phyloP scores from a whole-genome alignment of 1,284 basidiomycete species.

The Vanrija pseudolonga region DNA sequence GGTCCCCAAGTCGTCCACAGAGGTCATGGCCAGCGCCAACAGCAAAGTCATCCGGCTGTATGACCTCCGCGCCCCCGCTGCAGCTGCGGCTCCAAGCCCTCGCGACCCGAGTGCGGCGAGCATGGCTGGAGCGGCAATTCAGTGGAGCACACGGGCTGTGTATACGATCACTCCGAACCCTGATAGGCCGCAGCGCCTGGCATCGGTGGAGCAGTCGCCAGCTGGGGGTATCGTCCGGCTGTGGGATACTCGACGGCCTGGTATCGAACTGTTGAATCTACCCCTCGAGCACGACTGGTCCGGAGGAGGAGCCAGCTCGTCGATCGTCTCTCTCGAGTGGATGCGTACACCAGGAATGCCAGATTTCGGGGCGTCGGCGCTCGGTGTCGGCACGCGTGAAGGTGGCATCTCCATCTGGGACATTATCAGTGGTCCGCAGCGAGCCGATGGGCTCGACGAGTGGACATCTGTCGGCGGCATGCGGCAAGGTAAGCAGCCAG shows the following conservation, averaged over 20 bases:
- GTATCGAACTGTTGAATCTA: constrained; percentile 20
- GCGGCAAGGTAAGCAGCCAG: constrained; percentile 30
- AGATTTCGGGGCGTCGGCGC: constrained; percentile 1
- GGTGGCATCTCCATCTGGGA: constrained; percentile 43
- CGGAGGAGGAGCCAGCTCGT: no score
- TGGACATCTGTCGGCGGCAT: constrained; percentile 36
- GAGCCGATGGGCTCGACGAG: constrained; percentile 22
- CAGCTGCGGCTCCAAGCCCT: background rate
- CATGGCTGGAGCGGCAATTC: constrained; percentile 10
- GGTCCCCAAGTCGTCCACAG: constrained; percentile 15
- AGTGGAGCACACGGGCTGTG: constrained; percentile 40
- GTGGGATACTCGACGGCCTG: constrained; percentile 42
- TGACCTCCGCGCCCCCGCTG: constrained; percentile 34
- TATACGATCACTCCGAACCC: constrained; percentile 35
- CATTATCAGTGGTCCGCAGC: constrained; percentile 25
- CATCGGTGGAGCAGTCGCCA: constrained; percentile 33
- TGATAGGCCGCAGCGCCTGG: constrained; percentile 25
- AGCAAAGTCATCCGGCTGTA: constrained; percentile 39
- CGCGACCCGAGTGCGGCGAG: background rate
- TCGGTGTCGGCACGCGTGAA: constrained; percentile 43
- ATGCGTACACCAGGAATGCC: background rate
- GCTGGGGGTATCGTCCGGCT: constrained; percentile 34
- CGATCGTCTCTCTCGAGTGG: constrained; percentile 37
- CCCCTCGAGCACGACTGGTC: no score
- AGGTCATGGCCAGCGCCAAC: constrained; percentile 36